Percentiles rank a stretch among this genome's conserved stretches.
These are phyloP conservation scores for Coprinellus micaceus DNA, from an alignment of 768 basidiomycete species.

Conservation along the genomic window DNA sequence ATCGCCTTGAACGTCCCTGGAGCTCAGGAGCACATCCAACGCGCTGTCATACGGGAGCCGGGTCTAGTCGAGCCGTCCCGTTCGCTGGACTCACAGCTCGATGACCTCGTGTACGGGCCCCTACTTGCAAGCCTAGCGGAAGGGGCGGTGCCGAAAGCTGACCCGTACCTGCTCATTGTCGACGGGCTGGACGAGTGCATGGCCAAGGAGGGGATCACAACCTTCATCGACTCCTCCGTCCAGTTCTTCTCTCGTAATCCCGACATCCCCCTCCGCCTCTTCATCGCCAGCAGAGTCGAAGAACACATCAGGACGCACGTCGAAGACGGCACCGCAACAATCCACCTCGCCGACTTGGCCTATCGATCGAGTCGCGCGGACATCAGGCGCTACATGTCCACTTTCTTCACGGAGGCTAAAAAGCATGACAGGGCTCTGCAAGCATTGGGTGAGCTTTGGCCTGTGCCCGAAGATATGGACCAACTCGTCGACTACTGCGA, in stretches of 20 bases:
- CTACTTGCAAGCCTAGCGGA: too few relatives aligned
- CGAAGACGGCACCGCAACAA: background rate
- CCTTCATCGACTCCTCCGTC: background rate
- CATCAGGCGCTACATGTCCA: background rate
- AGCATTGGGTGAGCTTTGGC: background rate
- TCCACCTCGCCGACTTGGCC: background rate
- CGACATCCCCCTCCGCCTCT: background rate
- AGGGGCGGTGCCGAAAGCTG: too few relatives aligned
- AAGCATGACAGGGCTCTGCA: background rate
- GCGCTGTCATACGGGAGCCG: constrained; percentile 1
- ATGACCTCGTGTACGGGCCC: too few relatives aligned
- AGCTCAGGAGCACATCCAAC: background rate
- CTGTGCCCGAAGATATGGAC: background rate
- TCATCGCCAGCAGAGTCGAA: background rate
- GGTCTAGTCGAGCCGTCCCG: background rate
- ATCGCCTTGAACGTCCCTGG: constrained; percentile 4
- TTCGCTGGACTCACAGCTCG: too few relatives aligned
- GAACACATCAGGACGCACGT: background rate
- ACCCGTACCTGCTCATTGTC: background rate
- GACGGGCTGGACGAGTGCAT: background rate
- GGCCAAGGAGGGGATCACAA: background rate
- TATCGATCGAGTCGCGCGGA: background rate
- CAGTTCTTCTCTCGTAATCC: background rate
- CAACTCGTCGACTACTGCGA: background rate
- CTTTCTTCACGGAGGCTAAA: background rate